Evolutionary conservation across 2,329 filamentous ascomycete species (phyloP), one percentile per base, ranked within the genome.

Genomic region (Exophiala bonariae): DNA sequence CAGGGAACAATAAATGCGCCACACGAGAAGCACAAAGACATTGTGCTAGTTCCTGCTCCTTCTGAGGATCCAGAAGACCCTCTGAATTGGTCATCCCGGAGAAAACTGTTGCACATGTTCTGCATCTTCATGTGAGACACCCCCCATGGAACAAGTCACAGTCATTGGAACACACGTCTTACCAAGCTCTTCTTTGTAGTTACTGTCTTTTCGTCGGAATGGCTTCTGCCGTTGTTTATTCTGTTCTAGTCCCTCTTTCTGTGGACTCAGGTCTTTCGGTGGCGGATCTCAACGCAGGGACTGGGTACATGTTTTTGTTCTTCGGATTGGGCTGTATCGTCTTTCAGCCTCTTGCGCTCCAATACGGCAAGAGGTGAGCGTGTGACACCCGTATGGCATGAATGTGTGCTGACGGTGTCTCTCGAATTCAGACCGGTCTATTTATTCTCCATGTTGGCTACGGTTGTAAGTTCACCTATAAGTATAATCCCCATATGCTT

Each of bases 321-420:
- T 60, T 65, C 14, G 38, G 28, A 10, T 75, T 71, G 71, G 69
- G 70, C 0, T 58, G 70, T 16, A 45, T 75, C 1, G 68, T 75
- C 37, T 74, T 70, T 71, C 72, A 75, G 49, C 70, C 72, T 0
- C 67, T 75, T 41, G 70, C 72, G 2, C 55, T 73, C 52, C 65
- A 70, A 20, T 74, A 70, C 56, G 72, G 72, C 16, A 53, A 52
- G 46, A 47, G 58, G n/a, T n/a, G n/a, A n/a, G n/a, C n/a, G n/a
- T n/a, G n/a, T n/a, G n/a, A n/a, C n/a, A n/a, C n/a, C n/a, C n/a
- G n/a, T n/a, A n/a, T n/a, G n/a, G n/a, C n/a, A n/a, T n/a, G n/a
- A n/a, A n/a, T n/a, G n/a, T n/a, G n/a, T n/a, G n/a, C n/a, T n/a
- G n/a, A n/a, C n/a, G n/a, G n/a, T n/a, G n/a, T n/a, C n/a, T n/a